A percentile compares a stretch with the other conserved stretches of the same genome.
These are phyloP conservation scores for Penicillium vulpinum DNA, from an alignment of 2,329 filamentous ascomycete genomes.

Conservation along the genomic window DNA sequence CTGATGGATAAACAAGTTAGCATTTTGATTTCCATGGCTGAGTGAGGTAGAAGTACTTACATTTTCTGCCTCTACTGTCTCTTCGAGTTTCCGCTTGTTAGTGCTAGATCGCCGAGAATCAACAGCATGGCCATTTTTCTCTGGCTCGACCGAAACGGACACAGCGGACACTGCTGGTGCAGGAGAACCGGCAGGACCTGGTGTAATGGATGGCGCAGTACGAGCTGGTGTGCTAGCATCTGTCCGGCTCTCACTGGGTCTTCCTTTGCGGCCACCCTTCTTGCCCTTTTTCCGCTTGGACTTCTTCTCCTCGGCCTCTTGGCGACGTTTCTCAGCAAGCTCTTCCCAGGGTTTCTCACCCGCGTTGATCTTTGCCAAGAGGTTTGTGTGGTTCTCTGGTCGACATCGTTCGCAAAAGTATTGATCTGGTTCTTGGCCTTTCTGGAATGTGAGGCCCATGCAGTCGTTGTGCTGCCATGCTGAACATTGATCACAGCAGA, in stretches of 20 bases:
- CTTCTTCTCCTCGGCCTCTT: slow-evolving; percentile 59
- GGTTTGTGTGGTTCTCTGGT: slow-evolving; percentile 77
- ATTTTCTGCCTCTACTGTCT: slow-evolving; percentile 36
- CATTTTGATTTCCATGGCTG: background rate
- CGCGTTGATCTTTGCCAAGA: slow-evolving; percentile 72
- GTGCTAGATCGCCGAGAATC: slow-evolving; percentile 31
- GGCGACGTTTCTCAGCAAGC: slow-evolving; percentile 62
- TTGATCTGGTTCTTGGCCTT: slow-evolving; percentile 71
- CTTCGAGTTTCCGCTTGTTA: slow-evolving; percentile 49
- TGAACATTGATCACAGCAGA: slow-evolving; percentile 87
- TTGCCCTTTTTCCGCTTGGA: slow-evolving; percentile 59
- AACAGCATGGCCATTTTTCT: slow-evolving; percentile 29
- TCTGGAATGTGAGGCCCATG: slow-evolving; percentile 79
- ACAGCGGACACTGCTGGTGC: slow-evolving; percentile 24
- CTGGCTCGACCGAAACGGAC: slow-evolving; percentile 26
- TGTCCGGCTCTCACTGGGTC: slow-evolving; percentile 62
- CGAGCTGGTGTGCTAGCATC: slow-evolving; percentile 46
- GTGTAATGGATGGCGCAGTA: slow-evolving; percentile 30
- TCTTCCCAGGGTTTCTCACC: slow-evolving; percentile 88
- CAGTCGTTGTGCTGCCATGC: slow-evolving; percentile 99
- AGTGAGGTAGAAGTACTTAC: slow-evolving; percentile 26
- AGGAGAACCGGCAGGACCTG: slow-evolving; percentile 27
- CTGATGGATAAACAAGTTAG: slow-evolving; percentile 34
- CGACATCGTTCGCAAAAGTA: slow-evolving; percentile 93
- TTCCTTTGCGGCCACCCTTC: slow-evolving; percentile 59